These are phyloP conservation scores for Echeveria elegans DNA, from an alignment of 164 flowering plant genomes.

Conservation along the genomic window DNA sequence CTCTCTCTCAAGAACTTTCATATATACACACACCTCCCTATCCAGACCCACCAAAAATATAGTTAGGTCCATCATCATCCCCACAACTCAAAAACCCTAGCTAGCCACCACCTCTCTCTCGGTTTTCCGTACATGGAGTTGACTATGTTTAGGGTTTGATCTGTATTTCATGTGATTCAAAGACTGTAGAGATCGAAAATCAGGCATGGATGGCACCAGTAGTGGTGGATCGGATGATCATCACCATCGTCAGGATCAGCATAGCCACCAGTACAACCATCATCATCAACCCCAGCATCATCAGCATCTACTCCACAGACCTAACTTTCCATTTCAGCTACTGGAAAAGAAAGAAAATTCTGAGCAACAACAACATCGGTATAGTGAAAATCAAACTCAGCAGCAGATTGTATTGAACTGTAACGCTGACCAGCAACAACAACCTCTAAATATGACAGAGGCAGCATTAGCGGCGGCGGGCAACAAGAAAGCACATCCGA, in stretches of 20 bases:
- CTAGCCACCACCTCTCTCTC: background rate
- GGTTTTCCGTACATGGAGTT: background rate
- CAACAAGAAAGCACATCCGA: constrained; percentile 51
- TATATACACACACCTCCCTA: background rate
- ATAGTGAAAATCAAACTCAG: constrained; percentile 25
- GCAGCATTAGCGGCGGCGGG: constrained; percentile 1
- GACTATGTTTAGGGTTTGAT: background rate
- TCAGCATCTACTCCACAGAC: constrained; percentile 37
- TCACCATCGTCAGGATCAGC: background rate
- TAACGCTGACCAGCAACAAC: constrained; percentile 8
- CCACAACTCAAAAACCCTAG: constrained; percentile 5
- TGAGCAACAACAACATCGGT: background rate
- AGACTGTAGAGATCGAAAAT: background rate
- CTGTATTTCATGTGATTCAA: constrained; percentile 22
- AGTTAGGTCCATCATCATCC: constrained; percentile 4
- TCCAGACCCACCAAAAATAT: constrained; percentile 7
- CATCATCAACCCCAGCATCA: constrained; percentile 30
- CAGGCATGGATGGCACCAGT: background rate
- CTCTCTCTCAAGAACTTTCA: background rate
- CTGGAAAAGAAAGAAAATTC: constrained; percentile 47
- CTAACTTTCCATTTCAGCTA: constrained; percentile 53
- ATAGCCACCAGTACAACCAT: background rate
- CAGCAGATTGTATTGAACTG: constrained; percentile 14
- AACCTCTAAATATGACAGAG: constrained; percentile 12
- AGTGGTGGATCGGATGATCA: constrained; percentile 5